Percentiles rank a stretch among this genome's conserved stretches.
Evolutionary conservation across 1,139 yeast species (phyloP).

Genomic region (Wickerhamomyces sp.): DNA sequence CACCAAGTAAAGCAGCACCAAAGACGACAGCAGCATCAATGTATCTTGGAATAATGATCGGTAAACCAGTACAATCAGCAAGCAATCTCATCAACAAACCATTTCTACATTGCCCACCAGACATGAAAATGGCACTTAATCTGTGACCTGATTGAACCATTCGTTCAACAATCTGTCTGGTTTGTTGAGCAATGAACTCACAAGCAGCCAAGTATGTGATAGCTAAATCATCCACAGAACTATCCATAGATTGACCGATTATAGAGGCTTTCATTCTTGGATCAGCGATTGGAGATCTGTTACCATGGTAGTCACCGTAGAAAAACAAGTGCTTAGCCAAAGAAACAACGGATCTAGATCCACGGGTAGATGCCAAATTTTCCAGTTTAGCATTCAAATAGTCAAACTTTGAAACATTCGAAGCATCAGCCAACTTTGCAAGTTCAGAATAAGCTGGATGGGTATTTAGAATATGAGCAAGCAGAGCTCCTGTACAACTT

Average conservation of each 20-base stretch:
- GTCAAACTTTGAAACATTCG: constrained; percentile 74
- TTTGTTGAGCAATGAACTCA: constrained; percentile 96
- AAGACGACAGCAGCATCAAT: constrained; percentile 96
- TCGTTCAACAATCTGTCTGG: constrained; percentile 86
- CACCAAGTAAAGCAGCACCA: constrained; percentile 92
- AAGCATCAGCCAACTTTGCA: constrained; percentile 54
- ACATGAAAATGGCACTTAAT: constrained; percentile 73
- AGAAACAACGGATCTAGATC: constrained; percentile 67
- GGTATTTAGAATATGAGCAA: constrained; percentile 82
- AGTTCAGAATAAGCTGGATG: constrained; percentile 85
- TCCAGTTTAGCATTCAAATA: constrained; percentile 73
- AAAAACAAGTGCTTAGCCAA: constrained; percentile 82
- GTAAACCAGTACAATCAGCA: constrained; percentile 90
- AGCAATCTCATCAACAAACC: constrained; percentile 80
- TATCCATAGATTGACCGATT: constrained; percentile 90
- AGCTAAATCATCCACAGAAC: constrained; percentile 78
- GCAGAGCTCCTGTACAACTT: constrained; percentile 89
- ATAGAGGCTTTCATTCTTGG: constrained; percentile 91
- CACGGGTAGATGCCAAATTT: constrained; percentile 49
- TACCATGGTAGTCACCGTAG: constrained; percentile 96
- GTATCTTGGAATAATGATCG: constrained; percentile 89
- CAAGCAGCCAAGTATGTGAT: constrained; percentile 87
- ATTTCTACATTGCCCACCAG: constrained; percentile 97
- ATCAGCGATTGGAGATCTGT: constrained; percentile 94
- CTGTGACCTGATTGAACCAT: constrained; percentile 78